Evolutionary conservation across 2,329 filamentous ascomycete species (phyloP), one percentile per base, ranked within the genome.

Genomic region (Cladophialophora immunda): DNA sequence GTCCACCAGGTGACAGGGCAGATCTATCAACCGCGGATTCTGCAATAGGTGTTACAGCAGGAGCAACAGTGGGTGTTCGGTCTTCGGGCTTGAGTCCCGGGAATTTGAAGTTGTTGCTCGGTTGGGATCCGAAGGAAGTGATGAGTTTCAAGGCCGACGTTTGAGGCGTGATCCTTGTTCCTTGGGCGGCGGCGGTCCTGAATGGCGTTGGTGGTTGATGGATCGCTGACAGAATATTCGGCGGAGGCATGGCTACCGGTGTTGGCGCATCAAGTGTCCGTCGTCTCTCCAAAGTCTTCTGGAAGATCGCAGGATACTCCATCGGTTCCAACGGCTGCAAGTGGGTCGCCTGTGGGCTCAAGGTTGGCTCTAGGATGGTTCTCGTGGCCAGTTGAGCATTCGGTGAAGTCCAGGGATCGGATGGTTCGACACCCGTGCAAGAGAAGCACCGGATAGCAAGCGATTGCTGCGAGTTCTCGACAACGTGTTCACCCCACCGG

Each of bases 401-500:
- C 9, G 94, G 93, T 8, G 94, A 97, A 22, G 90, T 87, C 94
- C 93, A 97, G 1, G 92, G 90, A 76, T 95, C 93, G 0, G 90
- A 89, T 0, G 92, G 91, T 76, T 97, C 93, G 22, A 90, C 85
- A 27, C 92, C 93, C 19, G 93, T 95, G 77, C 94, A 97, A 57
- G 94, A 93, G 77, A 97, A 97, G 79, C 89, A 98, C 74, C 94
- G 86, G 57, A 97, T 95, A 19, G 95, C 95, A 54, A 99, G 83
- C 73, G 97, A 92, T 71, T 95, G 92, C 74, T 97, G 91, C 17
- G 92, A 91, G 73, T 95, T 90, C 69, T 92, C 90, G 13, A 97
- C 90, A 41, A 94, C 92, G 82, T 92, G 90, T 75, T 97, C 94
- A 65, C 95, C 95, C 95, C 95, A 99, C 82, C 95, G 94, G 73